Base-by-base conservation (phyloP, 768 basidiomycete species). In the Tremella yokohamensis region DNA sequence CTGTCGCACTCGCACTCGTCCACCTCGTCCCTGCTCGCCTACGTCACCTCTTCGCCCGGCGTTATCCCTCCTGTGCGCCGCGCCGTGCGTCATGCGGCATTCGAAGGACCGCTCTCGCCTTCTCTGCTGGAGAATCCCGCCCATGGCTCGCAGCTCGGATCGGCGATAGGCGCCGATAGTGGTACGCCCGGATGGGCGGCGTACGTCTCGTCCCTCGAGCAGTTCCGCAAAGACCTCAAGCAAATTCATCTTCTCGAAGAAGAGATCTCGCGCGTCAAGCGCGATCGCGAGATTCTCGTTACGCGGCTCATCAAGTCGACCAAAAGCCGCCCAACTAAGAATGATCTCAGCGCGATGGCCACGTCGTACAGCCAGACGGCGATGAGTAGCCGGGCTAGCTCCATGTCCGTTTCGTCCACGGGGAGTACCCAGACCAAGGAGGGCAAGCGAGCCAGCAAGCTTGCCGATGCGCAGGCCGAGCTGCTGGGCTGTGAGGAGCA, bases 1-100 rank as follows among this genome's bases (percentile, higher is more conserved):
- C 65, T 76, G 15, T 76, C 75, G 25, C 73, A 76, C 54, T 73
- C 75, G 7, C 75, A 76, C 57, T 67, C 75, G 7, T 74, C 75
- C 13, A 73, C 75, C 22, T 76, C 75, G 8, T 76, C 75, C 12
- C 58, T 76, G 19, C 64, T 76, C 47, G 75, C 75, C 51, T 76
- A 76, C 50, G 70, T 72, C 8, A 76, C 75, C 20, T 76, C 75
- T 13, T 76, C 75, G 0, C 72, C 75, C 11, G 75, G 75, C 18
- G 72, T 76, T 16, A 53, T 69, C 29, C 65, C 55, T 16, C 69
- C 70, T 26, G 64, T 76, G 29, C 70, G 75, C 19, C 62, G 68
- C 45, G 57, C 68, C 0, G 75, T 76, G 19, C 73, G 74, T 24
- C 70, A 76, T 62, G 73, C 75, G 7, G 73, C 66, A 0, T 76